Conservation (phyloP, 257 asterid species). For the Jaltomata sinuosa region DNA sequence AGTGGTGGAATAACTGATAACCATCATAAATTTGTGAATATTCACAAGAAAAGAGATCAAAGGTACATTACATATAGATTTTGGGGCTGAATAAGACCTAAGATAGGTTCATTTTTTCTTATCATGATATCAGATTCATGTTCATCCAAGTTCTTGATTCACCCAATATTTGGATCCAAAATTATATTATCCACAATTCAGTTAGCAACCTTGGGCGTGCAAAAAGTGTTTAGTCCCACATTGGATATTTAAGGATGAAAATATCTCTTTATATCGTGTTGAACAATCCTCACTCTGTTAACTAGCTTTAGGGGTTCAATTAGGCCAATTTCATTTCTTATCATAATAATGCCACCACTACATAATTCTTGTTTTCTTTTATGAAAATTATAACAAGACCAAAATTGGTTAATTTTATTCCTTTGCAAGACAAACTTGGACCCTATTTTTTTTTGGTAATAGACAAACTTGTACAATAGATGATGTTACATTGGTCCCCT, state of each 20-base stretch:
- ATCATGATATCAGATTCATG: background rate
- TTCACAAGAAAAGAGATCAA: no score
- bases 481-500: background rate
- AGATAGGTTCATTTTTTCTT: background rate
- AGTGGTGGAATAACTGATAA: no score
- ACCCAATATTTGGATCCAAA: background rate
- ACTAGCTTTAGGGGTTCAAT: background rate
- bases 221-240: background rate
- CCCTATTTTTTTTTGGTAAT: no score
- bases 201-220: background rate
- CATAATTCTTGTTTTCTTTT: background rate
- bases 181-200: no score
- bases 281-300: background rate
- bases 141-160: background rate
- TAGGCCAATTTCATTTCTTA: background rate
- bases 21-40: no score
- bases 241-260: background rate
- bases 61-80: no score
- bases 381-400: background rate
- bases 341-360: background rate
- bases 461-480: background rate
- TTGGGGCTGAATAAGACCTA: background rate
- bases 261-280: background rate
- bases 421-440: background rate
- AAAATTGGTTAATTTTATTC: background rate